Percentiles rank a stretch among this genome's conserved stretches.
Conservation (phyloP, 176 grass and related monocot genomes). For the Zea mays region Zm-B73-REFERENCE-NAM-5.0 NC_050102.1:118480001-118480500, state of each 20-base stretch:
- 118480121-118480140: too few relatives aligned
- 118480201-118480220: background rate
- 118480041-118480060: too few relatives aligned
- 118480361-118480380: background rate
- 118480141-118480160: background rate
- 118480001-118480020: too few relatives aligned
- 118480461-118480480: background rate
- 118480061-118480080: too few relatives aligned
- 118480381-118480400: background rate
- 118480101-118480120: too few relatives aligned
- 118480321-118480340: background rate
- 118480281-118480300: background rate
- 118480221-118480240: background rate
- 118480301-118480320: background rate
- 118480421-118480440: conserved; percentile 20
- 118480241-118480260: background rate
- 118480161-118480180: background rate
- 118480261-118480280: background rate
- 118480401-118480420: background rate
- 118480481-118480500: background rate
- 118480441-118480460: conserved; percentile 18
- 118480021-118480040: too few relatives aligned
- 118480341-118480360: background rate
- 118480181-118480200: background rate
- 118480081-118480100: too few relatives aligned